Base-by-base conservation (phyloP, 257 asterid species). In the Voacanga thouarsii region DNA sequence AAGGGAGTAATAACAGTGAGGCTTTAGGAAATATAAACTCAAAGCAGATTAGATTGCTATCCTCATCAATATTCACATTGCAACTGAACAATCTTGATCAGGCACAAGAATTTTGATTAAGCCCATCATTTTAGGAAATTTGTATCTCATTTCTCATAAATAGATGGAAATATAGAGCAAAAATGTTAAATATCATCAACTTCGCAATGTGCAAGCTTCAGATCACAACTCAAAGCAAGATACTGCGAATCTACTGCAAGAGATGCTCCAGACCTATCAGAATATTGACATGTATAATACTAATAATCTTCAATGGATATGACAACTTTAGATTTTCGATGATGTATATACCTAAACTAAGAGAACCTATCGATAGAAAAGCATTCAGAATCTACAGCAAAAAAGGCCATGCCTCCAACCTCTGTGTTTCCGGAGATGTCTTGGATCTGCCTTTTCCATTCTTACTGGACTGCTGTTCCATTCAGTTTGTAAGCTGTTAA, bases 401-500 rank as follows among this genome's bases (percentile, higher is more conserved):
- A 91, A 89, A 75, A 93, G 81, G 41, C 96, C 93, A 66, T 90
- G 89, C 82, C 80, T 90, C 99, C 98, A 96, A 30, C 94, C 89
- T 83, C 78, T 86, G 51, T 86, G 92, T 78, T 89, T 95, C 69
- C 91, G 84, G 55, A 85, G 80, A 77, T 83, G 85, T 77, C 89
- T 89, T 82, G 91, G 57, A 28, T 93, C 96, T 1, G 94, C 95
- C 79, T 90, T 92, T 23, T 84, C 89, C 98, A 96, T 96, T 73
- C 97, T 84, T n/a, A 90, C 97, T 4, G 98, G 99, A 78, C 98
- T 96, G 90, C 97, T 89, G 77, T 89, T 90, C 97, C 97, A 96
- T 82, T 96, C 98, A 10, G 89, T 67, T 74, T 87, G 98, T 77
- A 96, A 89, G 78, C 98, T 96, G 94, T 75, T 56, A 10, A 77